Evolutionary conservation across 495 filamentous ascomycete genomes (phyloP).

Genomic region (Aspergillus ostianus): DNA sequence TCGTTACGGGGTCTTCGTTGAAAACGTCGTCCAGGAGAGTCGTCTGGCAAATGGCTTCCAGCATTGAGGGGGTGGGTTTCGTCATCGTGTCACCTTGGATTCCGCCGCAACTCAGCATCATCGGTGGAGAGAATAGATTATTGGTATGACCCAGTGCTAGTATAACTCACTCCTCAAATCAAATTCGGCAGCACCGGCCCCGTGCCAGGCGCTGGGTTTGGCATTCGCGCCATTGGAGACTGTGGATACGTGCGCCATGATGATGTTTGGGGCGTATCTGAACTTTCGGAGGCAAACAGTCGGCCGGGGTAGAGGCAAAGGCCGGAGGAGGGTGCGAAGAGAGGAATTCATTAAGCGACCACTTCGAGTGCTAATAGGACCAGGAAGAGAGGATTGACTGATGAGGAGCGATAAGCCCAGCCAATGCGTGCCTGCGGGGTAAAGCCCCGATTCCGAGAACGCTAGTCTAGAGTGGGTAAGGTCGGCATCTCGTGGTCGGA

Average conservation of each 20-base stretch:
- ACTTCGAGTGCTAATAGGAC: neutral
- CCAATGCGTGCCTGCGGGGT: neutral
- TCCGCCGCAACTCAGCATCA: constrained; percentile 7
- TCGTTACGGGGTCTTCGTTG: constrained; percentile 75
- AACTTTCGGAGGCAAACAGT: constrained; percentile 3
- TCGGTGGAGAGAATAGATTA: neutral
- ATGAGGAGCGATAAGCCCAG: neutral
- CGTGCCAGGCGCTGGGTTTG: constrained; percentile 51
- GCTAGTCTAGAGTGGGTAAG: neutral
- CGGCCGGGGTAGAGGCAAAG: constrained; percentile 7
- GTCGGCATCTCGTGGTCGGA: neutral
- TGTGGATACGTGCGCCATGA: constrained; percentile 30
- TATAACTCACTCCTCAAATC: constrained; percentile 52
- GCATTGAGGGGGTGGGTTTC: constrained; percentile 79
- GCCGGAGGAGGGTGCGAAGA: constrained; percentile 18
- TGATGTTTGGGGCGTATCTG: constrained; percentile 12
- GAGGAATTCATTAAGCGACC: constrained; percentile 15
- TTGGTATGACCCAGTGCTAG: neutral
- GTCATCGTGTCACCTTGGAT: constrained; percentile 71
- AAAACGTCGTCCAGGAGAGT: constrained; percentile 83
- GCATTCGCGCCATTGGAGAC: constrained; percentile 16
- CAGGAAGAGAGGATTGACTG: neutral
- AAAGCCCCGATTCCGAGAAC: neutral
- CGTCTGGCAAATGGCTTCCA: constrained; percentile 57
- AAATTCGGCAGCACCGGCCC: constrained; percentile 61